Evolutionary conservation across 495 filamentous ascomycete species (phyloP).

Genomic region (Thozetella sp.): DNA sequence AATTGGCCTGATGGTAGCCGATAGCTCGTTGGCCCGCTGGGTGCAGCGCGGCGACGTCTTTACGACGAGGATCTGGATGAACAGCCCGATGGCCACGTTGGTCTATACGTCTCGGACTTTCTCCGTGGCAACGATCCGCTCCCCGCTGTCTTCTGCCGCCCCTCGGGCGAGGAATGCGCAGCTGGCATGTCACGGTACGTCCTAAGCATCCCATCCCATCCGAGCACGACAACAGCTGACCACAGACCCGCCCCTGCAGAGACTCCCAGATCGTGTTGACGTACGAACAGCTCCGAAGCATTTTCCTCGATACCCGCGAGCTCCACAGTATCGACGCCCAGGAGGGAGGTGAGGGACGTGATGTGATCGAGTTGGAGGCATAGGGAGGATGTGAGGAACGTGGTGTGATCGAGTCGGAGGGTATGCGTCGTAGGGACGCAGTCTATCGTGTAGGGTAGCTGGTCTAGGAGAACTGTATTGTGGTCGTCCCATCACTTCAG

Average conservation of each 20-base stretch:
- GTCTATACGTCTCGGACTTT: neutral
- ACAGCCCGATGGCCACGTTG: neutral
- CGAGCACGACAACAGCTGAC: neutral
- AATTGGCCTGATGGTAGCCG: neutral
- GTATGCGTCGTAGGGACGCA: too few species aligned
- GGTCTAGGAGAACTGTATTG: too few species aligned
- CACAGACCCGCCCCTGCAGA: neutral
- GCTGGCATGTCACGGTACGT: neutral
- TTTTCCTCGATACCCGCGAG: neutral
- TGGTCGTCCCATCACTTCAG: too few species aligned
- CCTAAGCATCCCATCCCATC: neutral
- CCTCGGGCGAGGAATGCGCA: neutral
- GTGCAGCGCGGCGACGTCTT: neutral
- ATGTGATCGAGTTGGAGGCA: too few species aligned
- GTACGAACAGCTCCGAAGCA: neutral
- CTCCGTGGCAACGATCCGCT: neutral
- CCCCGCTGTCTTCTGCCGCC: neutral
- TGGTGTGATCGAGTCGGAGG: too few species aligned
- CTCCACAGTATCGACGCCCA: too few species aligned
- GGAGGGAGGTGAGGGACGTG: too few species aligned
- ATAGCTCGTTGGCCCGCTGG: neutral
- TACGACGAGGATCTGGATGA: neutral
- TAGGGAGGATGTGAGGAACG: too few species aligned
- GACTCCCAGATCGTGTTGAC: neutral
- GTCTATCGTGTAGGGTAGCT: too few species aligned